phyloP scores from a whole-genome alignment of 1,284 basidiomycete species.

The Malassezia equina region DNA sequence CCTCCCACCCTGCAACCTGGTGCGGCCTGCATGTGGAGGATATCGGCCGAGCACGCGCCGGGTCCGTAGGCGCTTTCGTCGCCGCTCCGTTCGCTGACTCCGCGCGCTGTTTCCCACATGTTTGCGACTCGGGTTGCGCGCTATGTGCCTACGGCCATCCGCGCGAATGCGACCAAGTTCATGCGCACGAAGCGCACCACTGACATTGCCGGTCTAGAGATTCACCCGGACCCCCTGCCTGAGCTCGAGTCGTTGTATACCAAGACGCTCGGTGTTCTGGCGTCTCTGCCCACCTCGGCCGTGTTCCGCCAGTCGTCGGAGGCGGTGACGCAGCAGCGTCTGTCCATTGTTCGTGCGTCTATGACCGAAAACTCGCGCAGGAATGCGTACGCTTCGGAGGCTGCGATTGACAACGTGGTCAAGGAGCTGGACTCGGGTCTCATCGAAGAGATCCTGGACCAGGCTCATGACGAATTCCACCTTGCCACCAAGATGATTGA shows the following conservation, averaged over 20 bases:
- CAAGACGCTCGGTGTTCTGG: constrained; percentile 64
- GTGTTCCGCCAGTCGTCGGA: constrained; percentile 85
- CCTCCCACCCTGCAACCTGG: background rate
- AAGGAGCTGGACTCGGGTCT: constrained; percentile 44
- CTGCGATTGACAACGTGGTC: constrained; percentile 60
- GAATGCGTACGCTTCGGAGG: constrained; percentile 50
- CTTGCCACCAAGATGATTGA: constrained; percentile 75
- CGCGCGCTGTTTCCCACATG: constrained; percentile 9
- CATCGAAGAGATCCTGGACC: constrained; percentile 70
- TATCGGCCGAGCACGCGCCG: constrained; percentile 2
- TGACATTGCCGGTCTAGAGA: constrained; percentile 58
- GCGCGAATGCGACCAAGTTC: constrained; percentile 4
- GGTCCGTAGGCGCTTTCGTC: background rate
- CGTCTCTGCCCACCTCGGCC: constrained; percentile 62
- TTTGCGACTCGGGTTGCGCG: constrained; percentile 16
- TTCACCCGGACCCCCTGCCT: constrained; percentile 67
- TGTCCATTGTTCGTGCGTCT: constrained; percentile 57
- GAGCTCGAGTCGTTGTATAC: constrained; percentile 67
- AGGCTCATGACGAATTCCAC: constrained; percentile 71
- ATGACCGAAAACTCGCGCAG: constrained; percentile 48
- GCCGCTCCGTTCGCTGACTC: background rate
- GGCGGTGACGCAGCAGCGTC: constrained; percentile 71
- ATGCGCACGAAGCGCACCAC: constrained; percentile 53
- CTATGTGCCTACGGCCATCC: constrained; percentile 9
- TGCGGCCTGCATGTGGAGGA: background rate